Evolutionary conservation across 2,329 filamentous ascomycete species (phyloP), one percentile per base, ranked within the genome.

Genomic region (Hypoxylon sp.): DNA sequence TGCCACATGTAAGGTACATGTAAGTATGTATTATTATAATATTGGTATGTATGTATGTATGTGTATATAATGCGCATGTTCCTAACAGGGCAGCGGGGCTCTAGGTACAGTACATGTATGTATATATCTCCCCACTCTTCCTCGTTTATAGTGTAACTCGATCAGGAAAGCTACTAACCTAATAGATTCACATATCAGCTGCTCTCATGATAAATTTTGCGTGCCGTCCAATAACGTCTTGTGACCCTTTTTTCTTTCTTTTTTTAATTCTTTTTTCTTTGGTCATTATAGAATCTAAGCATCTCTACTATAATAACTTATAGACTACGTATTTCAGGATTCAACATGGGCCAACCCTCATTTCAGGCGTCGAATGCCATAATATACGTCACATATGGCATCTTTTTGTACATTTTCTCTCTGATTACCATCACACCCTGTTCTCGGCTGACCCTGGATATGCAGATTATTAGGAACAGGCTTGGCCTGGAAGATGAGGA

Each of bases 291-390:
- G 39, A 39, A 14, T 42, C 10, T 17, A 42, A 1, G 29, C 22
- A 29, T 51, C 47, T 51, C 17, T 17, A 42, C 47, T 26, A 13
- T 37, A 17, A 13, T 47, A 24, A 29, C 9, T 47, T 37, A 42
- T 46, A 63, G 44, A 59, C 47, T 17, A 29, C 31, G 50, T 31
- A 22, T 44, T 29, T 42, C 35, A n/a, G 35, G 29, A 52, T 19
- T 26, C 24, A 61, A 59, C 52, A 96, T 95, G 93, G 91, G 91
- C 19, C 86, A 90, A 73, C 92, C 92, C 65, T 94, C 93, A 1
- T 88, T 84, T 62, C 83, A 87, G 85, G 92, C 92, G 77, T 94
- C 92, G 33, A 94, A 95, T 83, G 92, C 92, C 84, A 85, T 95
- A 78, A 91, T 96, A 78, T 95, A 94, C 78, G 82, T 93, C 58